A percentile compares a stretch with the other conserved stretches of the same genome.
phyloP scores from a whole-genome alignment of 1,139 yeast species.

The Geotrichum armillariae region DNA sequence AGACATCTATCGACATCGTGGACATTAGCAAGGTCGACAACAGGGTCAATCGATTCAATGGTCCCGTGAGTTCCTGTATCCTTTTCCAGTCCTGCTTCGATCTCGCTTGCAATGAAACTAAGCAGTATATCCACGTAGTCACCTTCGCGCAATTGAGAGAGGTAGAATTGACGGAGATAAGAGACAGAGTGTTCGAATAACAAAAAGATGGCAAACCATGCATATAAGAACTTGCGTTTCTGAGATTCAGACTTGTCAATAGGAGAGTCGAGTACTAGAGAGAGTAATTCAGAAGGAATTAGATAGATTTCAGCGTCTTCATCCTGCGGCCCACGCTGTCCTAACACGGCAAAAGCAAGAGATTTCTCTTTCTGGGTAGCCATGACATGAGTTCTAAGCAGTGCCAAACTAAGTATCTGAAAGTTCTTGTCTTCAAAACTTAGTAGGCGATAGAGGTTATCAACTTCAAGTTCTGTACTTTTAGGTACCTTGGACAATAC shows the following conservation, averaged over 20 bases:
- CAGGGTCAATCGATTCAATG: constrained; percentile 35
- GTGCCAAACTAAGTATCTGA: constrained; percentile 9
- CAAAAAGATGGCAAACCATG: constrained; percentile 65
- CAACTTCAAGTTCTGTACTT: constrained; percentile 11
- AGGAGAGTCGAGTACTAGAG: constrained; percentile 32
- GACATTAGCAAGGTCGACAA: constrained; percentile 28
- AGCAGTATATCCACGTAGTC: constrained; percentile 46
- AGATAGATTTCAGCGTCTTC: constrained; percentile 22
- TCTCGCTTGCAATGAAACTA: constrained; percentile 28
- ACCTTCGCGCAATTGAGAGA: constrained; percentile 53
- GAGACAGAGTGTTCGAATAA: constrained; percentile 68
- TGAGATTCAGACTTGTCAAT: constrained; percentile 27
- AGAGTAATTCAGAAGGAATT: constrained; percentile 36
- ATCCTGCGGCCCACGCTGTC: constrained; percentile 15
- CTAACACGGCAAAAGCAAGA: constrained; percentile 18
- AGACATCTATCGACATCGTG: constrained; percentile 16
- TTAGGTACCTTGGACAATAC: constrained; percentile 2
- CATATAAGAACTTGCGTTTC: constrained; percentile 51
- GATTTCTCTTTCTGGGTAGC: constrained; percentile 18
- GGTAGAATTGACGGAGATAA: constrained; percentile 60
- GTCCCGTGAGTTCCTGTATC: constrained; percentile 18
- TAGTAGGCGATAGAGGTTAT: constrained; percentile 8
- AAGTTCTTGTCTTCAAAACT: constrained; percentile 14
- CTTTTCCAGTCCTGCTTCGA: constrained; percentile 19
- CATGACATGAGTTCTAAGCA: constrained; percentile 6